A percentile compares a stretch with the other conserved stretches of the same genome.
Conservation (phyloP, 1,139 yeast species). For the Hanseniaspora uvarum region DNA sequence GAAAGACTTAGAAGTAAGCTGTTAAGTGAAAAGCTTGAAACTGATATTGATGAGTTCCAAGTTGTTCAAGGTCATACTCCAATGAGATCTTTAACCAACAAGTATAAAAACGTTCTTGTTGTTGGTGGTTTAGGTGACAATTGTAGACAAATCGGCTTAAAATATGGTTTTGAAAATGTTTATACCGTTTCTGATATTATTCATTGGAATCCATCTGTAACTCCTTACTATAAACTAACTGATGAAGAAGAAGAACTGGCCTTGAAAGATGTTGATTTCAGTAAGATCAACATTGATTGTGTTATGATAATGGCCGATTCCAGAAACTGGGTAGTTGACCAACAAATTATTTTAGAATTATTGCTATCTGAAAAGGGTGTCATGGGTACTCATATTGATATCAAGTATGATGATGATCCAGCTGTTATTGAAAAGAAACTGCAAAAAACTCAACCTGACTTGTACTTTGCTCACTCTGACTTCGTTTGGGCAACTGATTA, state of each 20-base stretch:
- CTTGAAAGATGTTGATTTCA: constrained; percentile 49
- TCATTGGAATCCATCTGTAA: constrained; percentile 77
- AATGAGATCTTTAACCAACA: constrained; percentile 62
- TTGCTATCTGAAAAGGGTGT: constrained; percentile 63
- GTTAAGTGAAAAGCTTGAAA: constrained; percentile 49
- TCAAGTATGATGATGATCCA: constrained; percentile 43
- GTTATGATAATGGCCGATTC: constrained; percentile 73
- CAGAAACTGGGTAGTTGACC: constrained; percentile 84
- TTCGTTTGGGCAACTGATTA: constrained; percentile 84
- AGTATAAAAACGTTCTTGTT: constrained; percentile 61
- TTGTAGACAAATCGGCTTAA: constrained; percentile 69
- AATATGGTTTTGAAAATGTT: constrained; percentile 66
- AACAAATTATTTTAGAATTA: constrained; percentile 71
- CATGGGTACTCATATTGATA: constrained; percentile 50
- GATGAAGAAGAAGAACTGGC: constrained; percentile 55
- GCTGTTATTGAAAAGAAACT: constrained; percentile 44
- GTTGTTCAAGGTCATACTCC: constrained; percentile 87
- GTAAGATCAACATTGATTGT: constrained; percentile 54
- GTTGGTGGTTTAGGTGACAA: constrained; percentile 79
- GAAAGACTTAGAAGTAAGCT: constrained; percentile 63
- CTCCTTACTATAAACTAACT: constrained; percentile 66
- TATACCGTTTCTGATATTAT: constrained; percentile 69
- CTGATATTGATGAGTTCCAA: constrained; percentile 58
- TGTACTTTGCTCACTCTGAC: constrained; percentile 80
- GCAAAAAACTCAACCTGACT: constrained; percentile 38